Percentiles rank a stretch among this genome's conserved stretches.
phyloP scores from a whole-genome alignment of 2,329 filamentous ascomycete genomes.

The Ascocoryne sarcoides region DNA sequence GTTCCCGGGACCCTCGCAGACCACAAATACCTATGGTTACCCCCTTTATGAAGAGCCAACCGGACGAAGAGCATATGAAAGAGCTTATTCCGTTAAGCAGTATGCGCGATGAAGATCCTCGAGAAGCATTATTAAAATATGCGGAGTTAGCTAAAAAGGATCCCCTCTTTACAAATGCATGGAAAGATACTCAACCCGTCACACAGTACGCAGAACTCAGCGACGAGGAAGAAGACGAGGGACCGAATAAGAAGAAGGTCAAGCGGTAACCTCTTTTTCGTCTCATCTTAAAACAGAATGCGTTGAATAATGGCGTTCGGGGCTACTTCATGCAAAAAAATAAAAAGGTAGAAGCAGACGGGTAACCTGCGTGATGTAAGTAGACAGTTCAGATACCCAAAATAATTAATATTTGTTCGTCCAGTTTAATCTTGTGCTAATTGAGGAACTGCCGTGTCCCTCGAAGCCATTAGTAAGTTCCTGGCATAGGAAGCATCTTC shows the following conservation, averaged over 20 bases:
- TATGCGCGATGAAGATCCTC: conserved; percentile 93
- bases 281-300: neutral
- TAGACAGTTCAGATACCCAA: no score
- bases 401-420: no score
- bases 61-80: conserved; percentile 81
- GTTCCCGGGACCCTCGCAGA: conserved; percentile 67
- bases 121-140: conserved; percentile 91
- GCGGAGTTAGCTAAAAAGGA: conserved; percentile 88
- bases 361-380: no score
- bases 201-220: conserved; percentile 85
- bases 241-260: conserved; percentile 56
- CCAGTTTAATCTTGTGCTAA: no score
- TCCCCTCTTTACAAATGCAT: conserved; percentile 89
- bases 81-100: conserved; percentile 81
- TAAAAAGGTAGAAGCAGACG: no score
- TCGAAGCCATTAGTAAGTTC: no score
- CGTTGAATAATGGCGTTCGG: no score
- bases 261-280: conserved; percentile 30
- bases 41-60: conserved; percentile 83
- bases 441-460: no score
- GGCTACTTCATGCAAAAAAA: no score
- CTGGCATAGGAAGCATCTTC: no score
- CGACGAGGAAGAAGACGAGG: conserved; percentile 66
- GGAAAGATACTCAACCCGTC: conserved; percentile 84
- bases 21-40: conserved; percentile 81